These are phyloP conservation scores for Thalassiosira mediterranea DNA, from an alignment of 352 stramenopile species.

Conservation along the genomic window DNA sequence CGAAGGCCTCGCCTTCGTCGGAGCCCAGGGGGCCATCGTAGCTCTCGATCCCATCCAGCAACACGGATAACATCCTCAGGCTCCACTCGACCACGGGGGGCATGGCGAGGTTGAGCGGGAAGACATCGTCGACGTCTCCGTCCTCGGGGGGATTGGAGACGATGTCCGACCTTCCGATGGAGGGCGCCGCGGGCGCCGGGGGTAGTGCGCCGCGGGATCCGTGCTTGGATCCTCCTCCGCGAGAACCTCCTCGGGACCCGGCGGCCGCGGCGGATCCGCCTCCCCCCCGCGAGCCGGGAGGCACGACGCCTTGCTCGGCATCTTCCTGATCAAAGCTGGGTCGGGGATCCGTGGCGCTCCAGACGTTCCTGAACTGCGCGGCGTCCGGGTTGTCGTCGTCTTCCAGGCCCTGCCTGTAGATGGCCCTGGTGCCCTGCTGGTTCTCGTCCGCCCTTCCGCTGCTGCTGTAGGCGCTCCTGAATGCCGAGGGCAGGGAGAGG, in stretches of 20 bases:
- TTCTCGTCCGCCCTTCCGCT: conserved; percentile 14
- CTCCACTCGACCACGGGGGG: conserved; percentile 52
- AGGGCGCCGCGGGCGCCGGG: no score
- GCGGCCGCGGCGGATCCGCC: no score
- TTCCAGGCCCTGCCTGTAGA: conserved; percentile 20
- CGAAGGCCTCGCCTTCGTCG: conserved; percentile 33
- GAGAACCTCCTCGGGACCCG: neutral
- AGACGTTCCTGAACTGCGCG: conserved; percentile 47
- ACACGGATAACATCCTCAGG: conserved; percentile 46
- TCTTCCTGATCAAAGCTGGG: no score
- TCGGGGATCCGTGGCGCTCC: conserved; percentile 42
- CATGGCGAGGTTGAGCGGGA: conserved; percentile 53
- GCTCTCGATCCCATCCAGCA: conserved; percentile 48
- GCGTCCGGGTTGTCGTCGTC: conserved; percentile 34
- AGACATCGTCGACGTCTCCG: conserved; percentile 38
- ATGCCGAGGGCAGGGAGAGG: conserved; percentile 41
- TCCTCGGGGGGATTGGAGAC: conserved; percentile 38
- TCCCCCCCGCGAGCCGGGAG: no score
- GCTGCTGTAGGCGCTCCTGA: conserved; percentile 40
- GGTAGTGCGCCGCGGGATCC: no score
- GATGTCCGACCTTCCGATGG: conserved; percentile 22
- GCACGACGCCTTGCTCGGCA: no score
- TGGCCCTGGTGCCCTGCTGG: conserved; percentile 10
- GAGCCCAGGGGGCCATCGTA: conserved; percentile 30
- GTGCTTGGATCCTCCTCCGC: neutral